Base-by-base conservation (phyloP, 495 filamentous ascomycete genomes). In the Pseudotulostoma volvatum region DNA sequence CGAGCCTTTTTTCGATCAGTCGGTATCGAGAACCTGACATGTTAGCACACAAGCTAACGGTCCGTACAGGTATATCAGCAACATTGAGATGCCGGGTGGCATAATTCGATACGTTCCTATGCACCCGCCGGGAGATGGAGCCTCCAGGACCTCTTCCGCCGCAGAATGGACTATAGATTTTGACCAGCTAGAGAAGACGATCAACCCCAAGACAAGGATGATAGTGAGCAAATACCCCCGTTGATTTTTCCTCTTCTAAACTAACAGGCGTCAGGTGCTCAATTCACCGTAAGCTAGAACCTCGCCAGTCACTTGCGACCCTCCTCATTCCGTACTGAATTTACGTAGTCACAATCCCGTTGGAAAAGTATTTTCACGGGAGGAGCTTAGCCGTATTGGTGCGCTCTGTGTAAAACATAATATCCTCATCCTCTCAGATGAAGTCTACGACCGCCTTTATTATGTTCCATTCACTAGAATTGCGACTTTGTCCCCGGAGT, bases 1-100 rank as follows among this genome's bases (percentile, higher is more conserved):
- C 60, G 90, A 97, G 65, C 90, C 90, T 4, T 97, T 94, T 64
- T 97, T 95, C 52, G 90, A 97, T 61, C 90, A 97, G 76, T 87
- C 64, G 53, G 74, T 55, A 35, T 31, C 32, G 3, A 9, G 4
- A 16, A 19, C 2, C n/a, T 31, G 30, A 18, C 8, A 7, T 19
- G 3, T 17, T 7, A 16, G 14, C 8, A 13, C 30, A 18, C 18
- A 34, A 23, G n/a, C 17, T 15, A 18, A 43, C 49, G 34, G 49
- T 23, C 11, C 18, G 16, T 31, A 40, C 34, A 80, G 78, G 47
- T 93, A 95, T 55, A 90, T 96, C 43, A 79, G 74, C 64, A 96
- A 96, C 60, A 95, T 97, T 38, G 80, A 92, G 54, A 95, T 97
- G 92, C 76, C 88, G 7, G 92, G 92, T 40, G 90, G 88, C 38